Evolutionary conservation across 2,329 filamentous ascomycete genomes (phyloP), one percentile per base, ranked within the genome.

Genomic region (Paraphoma chrysanthemicola): DNA sequence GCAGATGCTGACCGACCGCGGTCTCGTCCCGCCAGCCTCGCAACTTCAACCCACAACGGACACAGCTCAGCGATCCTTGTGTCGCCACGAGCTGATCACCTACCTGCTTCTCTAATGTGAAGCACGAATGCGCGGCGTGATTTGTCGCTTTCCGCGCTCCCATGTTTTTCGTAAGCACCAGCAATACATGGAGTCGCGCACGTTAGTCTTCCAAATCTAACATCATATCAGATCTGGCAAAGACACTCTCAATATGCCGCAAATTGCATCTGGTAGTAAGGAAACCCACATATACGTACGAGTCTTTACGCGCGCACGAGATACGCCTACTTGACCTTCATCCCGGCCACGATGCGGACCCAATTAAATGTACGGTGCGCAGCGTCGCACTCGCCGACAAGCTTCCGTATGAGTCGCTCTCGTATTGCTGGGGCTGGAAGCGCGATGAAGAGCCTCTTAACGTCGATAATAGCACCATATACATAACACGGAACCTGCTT

Each of bases 401-500:
- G 7, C 9, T 12, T 6, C 30, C 29, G 11, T 48, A 39, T n/a
- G 46, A 48, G 23, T 30, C 30, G 5, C 46, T 48, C 11, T 39
- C 46, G 18, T 48, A 48, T n/a, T 45, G 44, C 23, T 39, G 51
- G 36, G 4, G 42, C 48, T 14, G 23, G 16, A 48, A 43, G 29
- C 23, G 33, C 10, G 9, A 43, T 11, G 49, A 56, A 12, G 30
- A 46, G 6, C 28, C 16, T 29, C 38, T 57, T 12, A 14, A 45
- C 14, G 49, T 43, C 23, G 38, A 50, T 23, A 16, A 33, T n/a
- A 11, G 17, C 5, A 33, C 33, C 0, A 33, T 51, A 30, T 14
- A 7, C 7, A 41, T 59, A 2, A 44, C 39, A 9, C 28, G 33
- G n/a, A 59, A 57, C 17, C 36, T 62, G 17, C 48, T 44, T 30